Evolutionary conservation across 192 early-diverging fungal genomes (phyloP), one percentile per base, ranked within the genome.

Genomic region (Cetraspora pellucida): DNA sequence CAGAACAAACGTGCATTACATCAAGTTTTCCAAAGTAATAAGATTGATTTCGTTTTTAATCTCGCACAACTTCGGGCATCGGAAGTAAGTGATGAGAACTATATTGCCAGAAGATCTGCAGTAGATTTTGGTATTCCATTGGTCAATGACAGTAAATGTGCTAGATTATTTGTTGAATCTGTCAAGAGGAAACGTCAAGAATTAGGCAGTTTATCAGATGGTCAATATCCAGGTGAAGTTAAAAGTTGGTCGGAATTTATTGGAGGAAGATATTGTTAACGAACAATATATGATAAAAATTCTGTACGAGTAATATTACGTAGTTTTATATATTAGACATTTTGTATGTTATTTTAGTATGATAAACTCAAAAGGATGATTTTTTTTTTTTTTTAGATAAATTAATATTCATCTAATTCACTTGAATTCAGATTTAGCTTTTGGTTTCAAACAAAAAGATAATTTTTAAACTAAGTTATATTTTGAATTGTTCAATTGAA

Each of bases 111-210:
- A 73, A 88, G 97, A 80, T 94, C 95, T 81, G 97, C 96, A 55
- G 95, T 99, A 2, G 97, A 99, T 81, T 95, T 97, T 82, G 95
- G 93, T 25, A 93, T 99, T 73, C 96, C 97, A 16, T 83, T 99
- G 27, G 91, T 99, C 76, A 99, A 96, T 70, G 96, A 99, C 80
- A 87, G 93, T 84, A 91, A 97, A 78, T 96, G 95, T 81, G 96
- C 95, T 50, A 91, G 91, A 76, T 81, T 99, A 82, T 96, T 99
- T 70, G 92, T 96, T 31, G 94, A 99, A 80, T 89, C 96, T 2
- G 77, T 95, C 9, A 84, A 83, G 55, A 88, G 87, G 55, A 59
- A 77, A 73, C 70, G 86, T 81, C 80, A 83, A 68, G 45, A 83
- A 73, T 19, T 66, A 52, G 21, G 78, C 63, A 52, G 81, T 54